Base-by-base conservation (phyloP, 2,329 filamentous ascomycete genomes). In the Didymella glomerata region DNA sequence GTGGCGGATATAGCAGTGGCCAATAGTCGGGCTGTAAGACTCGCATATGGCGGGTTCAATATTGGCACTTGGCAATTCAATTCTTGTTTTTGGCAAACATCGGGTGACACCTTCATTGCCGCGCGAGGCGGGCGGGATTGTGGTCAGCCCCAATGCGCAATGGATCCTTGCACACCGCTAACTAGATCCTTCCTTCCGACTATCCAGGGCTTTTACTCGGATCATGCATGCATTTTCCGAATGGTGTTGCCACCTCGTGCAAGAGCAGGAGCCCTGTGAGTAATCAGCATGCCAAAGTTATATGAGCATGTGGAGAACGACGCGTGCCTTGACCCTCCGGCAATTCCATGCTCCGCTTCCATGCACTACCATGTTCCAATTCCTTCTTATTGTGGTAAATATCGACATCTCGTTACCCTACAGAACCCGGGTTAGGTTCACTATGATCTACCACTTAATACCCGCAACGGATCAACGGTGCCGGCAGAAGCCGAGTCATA, bases 91-190 rank as follows among this genome's bases (percentile, higher is more conserved):
- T 46, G 20, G 32, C 28, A n/a, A 46, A 18, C 11, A 48, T 48
- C 20, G 36, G 44, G 42, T 38, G 48, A 38, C 6, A 38, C 24
- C 11, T 52, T 44, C 32, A 38, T 2, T 54, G 34, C 50, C 34
- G 47, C 32, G 50, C 47, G 41, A 50, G 56, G 46, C 46, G 46
- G 54, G 47, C 41, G 46, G 45, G 18, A 30, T 34, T 27, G 28
- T 25, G 36, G 38, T 25, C 24, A 32, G 22, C 34, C 24, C 42
- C n/a, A 40, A 27, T 13, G 16, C 36, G 14, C 7, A 36, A 27
- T 54, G 20, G 22, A 22, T 16, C 34, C 28, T 8, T 27, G 9
- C 22, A 7, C 34, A 24, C 32, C 20, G 25, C n/a, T 20, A 28
- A 18, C 1, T 6, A 18, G 46, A 24, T 13, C 30, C 30, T 36